phyloP scores from a whole-genome alignment of 179 eudicot species.

The Amaranthus tricolor region DNA sequence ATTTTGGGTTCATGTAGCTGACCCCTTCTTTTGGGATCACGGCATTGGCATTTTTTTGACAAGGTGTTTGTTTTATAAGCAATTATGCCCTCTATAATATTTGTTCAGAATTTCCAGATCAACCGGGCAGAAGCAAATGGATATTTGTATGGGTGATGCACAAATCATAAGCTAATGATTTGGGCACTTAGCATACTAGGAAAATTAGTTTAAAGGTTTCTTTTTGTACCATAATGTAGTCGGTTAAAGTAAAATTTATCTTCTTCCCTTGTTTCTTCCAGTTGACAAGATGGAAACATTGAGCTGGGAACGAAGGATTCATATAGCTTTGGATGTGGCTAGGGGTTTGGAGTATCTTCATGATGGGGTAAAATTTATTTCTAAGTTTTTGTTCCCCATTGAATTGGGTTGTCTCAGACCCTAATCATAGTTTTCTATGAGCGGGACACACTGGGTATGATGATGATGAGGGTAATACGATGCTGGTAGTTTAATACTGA shows the following conservation, averaged over 20 bases:
- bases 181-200: background rate
- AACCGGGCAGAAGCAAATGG: too few relatives aligned
- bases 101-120: too few relatives aligned
- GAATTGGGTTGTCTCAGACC: too few relatives aligned
- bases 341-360: slow-evolving; percentile 98
- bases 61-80: too few relatives aligned
- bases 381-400: background rate
- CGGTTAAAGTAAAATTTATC: background rate
- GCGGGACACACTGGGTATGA: background rate
- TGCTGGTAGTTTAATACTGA: slow-evolving; percentile 11
- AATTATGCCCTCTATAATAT: too few relatives aligned
- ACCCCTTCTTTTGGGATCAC: too few relatives aligned
- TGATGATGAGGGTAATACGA: background rate
- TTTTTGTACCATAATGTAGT: background rate
- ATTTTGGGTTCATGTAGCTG: too few relatives aligned
- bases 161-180: background rate
- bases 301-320: slow-evolving; percentile 80
- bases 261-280: slow-evolving; percentile 24
- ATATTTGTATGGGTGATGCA: too few relatives aligned
- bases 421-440: background rate
- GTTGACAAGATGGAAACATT: slow-evolving; percentile 63
- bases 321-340: slow-evolving; percentile 88
- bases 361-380: slow-evolving; percentile 64
- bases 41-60: too few relatives aligned
- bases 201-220: background rate